Evolutionary conservation across 257 asterid species (phyloP).

Genomic region (Plantago major): DNA sequence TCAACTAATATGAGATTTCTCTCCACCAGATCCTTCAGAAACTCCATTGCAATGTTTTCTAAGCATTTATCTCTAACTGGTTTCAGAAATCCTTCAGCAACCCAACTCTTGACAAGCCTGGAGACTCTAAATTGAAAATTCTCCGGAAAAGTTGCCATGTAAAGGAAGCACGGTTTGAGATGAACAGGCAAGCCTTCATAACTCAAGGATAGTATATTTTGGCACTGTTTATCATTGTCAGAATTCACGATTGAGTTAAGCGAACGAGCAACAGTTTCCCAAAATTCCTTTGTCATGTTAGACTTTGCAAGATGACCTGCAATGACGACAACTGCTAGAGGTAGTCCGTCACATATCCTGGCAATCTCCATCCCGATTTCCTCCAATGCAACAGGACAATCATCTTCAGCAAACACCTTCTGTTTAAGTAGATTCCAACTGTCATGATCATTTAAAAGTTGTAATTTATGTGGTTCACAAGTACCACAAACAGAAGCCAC

Average conservation of each 20-base stretch:
- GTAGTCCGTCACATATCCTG: not conserved
- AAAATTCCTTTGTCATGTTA: not conserved
- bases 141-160: not conserved
- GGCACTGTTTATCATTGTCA: not conserved
- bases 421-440: not conserved
- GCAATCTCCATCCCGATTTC: not conserved
- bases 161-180: conserved; percentile 7
- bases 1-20: not conserved
- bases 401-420: not conserved
- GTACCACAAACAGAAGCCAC: not conserved
- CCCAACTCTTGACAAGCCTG: not conserved
- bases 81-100: conserved; percentile 2
- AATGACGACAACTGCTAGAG: not conserved
- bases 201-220: not conserved
- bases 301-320: conserved; percentile 5
- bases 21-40: not conserved
- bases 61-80: not conserved
- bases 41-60: conserved; percentile 6
- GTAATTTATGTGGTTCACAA: not conserved
- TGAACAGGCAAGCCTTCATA: not conserved
- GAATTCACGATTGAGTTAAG: not conserved
- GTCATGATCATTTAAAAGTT: not conserved
- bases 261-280: not conserved
- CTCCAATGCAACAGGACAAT: not conserved
- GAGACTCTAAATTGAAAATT: not conserved